Evolutionary conservation across 139 green algal genomes (phyloP), one percentile per base, ranked within the genome.

Genomic region (Coelastrella sp.): DNA sequence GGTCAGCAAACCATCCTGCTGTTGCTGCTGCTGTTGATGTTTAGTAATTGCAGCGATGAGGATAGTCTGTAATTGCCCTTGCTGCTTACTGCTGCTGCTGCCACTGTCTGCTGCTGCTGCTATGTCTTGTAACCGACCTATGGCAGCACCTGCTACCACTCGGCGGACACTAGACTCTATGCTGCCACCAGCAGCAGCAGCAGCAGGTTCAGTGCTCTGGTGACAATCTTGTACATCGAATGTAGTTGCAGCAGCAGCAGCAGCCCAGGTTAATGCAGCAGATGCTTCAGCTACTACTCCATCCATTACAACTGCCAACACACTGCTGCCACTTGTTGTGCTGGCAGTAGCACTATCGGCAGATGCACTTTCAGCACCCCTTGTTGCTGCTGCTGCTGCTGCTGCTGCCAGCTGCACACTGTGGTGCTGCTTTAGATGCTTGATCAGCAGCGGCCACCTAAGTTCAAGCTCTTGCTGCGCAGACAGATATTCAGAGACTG

Each of bases 11-110:
- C 75, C 53, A 2, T 35, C 9, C 11, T 25, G 6, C 34, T 71
- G 35, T 6, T 69, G 53, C 34, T 53, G 23, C 75, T 82, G 75
- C 45, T 78, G 69, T 27, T 40, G 62, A n/a, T 30, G n/a, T 27
- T 66, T n/a, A n/a, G n/a, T n/a, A n/a, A n/a, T n/a, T n/a, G n/a
- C n/a, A n/a, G n/a, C n/a, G n/a, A n/a, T n/a, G n/a, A n/a, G n/a
- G n/a, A n/a, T n/a, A n/a, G n/a, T n/a, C n/a, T n/a, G n/a, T n/a
- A n/a, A n/a, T n/a, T n/a, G n/a, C n/a, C n/a, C n/a, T 9, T 35
- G 59, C 59, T 32, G 23, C 27, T 6, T 11, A 67, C 13, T 43
- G 40, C 8, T 25, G 32, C 67, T 51, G 34, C 67, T 77, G 67
- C 67, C 17, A n/a, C 21, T 64, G 53, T 21, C 53, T 64, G 53